phyloP scores from a whole-genome alignment of 139 green algal species.

The Limnomonas spitsbergensis region DNA sequence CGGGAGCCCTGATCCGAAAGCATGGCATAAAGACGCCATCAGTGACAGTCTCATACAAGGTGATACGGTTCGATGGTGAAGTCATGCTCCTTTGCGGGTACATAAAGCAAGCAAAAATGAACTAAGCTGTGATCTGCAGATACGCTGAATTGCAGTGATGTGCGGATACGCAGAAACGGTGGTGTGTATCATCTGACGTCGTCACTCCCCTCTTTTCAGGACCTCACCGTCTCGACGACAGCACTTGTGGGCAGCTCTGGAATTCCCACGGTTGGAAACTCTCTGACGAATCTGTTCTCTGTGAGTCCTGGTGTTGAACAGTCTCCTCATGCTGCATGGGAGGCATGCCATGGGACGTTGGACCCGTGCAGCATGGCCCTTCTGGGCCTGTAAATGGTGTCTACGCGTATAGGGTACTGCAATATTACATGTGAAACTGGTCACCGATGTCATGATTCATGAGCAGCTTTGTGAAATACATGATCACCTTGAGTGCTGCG shows the following conservation, averaged over 20 bases:
- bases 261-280: conserved; percentile 56
- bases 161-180: no score
- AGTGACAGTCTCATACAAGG: neutral
- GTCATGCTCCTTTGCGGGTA: neutral
- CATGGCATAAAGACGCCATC: neutral
- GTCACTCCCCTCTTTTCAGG: conserved; percentile 6
- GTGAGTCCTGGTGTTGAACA: neutral
- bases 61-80: neutral
- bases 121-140: no score
- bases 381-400: no score
- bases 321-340: neutral
- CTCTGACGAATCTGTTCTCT: conserved; percentile 19
- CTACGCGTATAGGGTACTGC: no score
- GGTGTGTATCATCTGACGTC: neutral
- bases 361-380: no score
- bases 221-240: conserved; percentile 58
- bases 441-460: no score
- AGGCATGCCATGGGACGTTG: no score
- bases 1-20: neutral
- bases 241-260: conserved; percentile 56
- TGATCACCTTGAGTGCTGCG: no score
- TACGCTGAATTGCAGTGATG: no score
- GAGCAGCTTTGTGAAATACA: no score
- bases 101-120: no score
- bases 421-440: no score